Evolutionary conservation across 768 basidiomycete genomes (phyloP), one percentile per base, ranked within the genome.

Genomic region (Hortiboletus campestris): DNA sequence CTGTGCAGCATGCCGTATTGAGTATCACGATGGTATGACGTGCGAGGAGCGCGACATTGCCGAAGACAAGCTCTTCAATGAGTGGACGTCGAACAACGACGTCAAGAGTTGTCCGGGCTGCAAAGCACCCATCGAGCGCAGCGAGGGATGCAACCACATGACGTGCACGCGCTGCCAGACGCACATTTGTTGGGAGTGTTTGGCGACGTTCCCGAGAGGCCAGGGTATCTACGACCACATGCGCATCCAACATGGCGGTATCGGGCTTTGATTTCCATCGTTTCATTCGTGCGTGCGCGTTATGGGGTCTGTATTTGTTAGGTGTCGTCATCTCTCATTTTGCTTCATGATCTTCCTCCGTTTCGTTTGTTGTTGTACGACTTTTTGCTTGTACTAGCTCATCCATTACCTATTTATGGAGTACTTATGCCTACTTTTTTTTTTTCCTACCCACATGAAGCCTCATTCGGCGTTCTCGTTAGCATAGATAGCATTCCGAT

Each of bases 91-190:
- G 58, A 67, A 67, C 36, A 80, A 88, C 60, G 83, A 85, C 60
- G 87, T 90, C 51, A 88, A 91, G 74, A 73, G 77, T 32, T 93
- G 90, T 67, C 90, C 90, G 2, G 79, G 79, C 0, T 93, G 90
- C 73, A 80, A 80, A 51, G 78, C 80, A 8, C 76, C 80, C 7
- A 91, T 93, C 59, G 88, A 92, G 70, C 83, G 85, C 39, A 74
- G 73, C 29, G 86, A 84, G 58, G 90, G 90, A 0, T 93, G 90
- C 70, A 88, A 93, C 71, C 90, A 93, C 67, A 84, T 93, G 78
- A 84, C 81, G n/a, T 93, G 90, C 69, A 76, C 76, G 0, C 78
- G 79, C 32, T 93, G 90, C 67, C 79, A 82, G 61, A 84, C 86
- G 0, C 90, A 93, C 66, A 85, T 85, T 2, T 93, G 90, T 55